A percentile compares a stretch with the other conserved stretches of the same genome.
Conservation (phyloP, 495 filamentous ascomycete species). For the Xylaria cubensis region DNA sequence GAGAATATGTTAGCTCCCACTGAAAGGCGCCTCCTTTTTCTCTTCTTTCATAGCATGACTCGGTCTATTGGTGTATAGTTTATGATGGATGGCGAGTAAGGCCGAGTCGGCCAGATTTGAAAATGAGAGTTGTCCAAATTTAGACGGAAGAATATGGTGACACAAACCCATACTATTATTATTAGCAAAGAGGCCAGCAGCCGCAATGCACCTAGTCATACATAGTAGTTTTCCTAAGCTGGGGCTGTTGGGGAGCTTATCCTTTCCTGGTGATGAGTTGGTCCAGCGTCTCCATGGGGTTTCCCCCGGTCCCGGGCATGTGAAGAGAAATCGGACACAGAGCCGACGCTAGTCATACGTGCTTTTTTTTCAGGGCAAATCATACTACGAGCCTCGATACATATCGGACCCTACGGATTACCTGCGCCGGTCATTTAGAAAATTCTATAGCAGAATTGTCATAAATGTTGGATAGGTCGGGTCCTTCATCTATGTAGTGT, state of each 20-base stretch:
- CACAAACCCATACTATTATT: background rate
- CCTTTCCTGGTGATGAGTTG: slow-evolving; percentile 3
- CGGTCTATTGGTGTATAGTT: slow-evolving; percentile 20
- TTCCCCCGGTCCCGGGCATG: slow-evolving; percentile 13
- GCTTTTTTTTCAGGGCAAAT: background rate
- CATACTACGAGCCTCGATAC: background rate
- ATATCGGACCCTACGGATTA: too few species aligned
- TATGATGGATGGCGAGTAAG: slow-evolving; percentile 1
- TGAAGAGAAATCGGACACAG: slow-evolving; percentile 16
- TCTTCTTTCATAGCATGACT: background rate
- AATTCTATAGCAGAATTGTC: background rate
- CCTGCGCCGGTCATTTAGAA: too few species aligned
- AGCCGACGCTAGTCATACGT: slow-evolving; percentile 6
- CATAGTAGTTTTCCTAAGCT: background rate
- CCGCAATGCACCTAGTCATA: background rate
- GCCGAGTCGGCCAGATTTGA: slow-evolving; percentile 17
- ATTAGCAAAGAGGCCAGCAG: background rate
- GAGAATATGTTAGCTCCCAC: background rate
- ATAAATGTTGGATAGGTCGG: background rate
- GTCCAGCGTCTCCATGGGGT: slow-evolving; percentile 17
- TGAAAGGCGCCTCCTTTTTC: background rate
- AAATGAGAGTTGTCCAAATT: slow-evolving; percentile 21
- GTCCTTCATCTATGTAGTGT: slow-evolving; percentile 6
- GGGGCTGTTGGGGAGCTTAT: background rate
- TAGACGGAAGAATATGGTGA: background rate